phyloP scores from a whole-genome alignment of 805 yeast species.

The Vanderwaltozyma yarrowii region DNA sequence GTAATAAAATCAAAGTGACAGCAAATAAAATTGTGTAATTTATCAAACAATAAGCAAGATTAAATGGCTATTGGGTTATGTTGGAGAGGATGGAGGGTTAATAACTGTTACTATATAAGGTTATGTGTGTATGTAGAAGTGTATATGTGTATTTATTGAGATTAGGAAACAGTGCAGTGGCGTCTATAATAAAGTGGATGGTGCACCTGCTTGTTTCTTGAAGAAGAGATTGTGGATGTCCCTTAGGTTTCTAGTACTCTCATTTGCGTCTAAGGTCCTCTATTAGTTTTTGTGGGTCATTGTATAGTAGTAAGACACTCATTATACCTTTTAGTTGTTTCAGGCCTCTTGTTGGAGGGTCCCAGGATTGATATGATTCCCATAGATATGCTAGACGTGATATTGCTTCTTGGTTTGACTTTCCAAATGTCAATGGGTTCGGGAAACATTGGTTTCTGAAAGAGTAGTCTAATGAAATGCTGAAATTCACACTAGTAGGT shows the following conservation, averaged over 20 bases:
- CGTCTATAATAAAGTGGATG: not conserved
- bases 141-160: too few relatives aligned
- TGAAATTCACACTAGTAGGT: constrained; percentile 9
- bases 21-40: too few relatives aligned
- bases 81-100: too few relatives aligned
- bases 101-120: too few relatives aligned
- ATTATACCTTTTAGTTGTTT: constrained; percentile 21
- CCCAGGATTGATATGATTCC: constrained; percentile 23
- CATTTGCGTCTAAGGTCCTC: constrained; percentile 7
- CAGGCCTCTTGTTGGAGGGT: constrained; percentile 27
- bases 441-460: constrained; percentile 7
- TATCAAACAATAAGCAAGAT: too few relatives aligned
- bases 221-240: not conserved
- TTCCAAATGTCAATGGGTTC: constrained; percentile 9
- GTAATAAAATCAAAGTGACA: too few relatives aligned
- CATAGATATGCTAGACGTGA: constrained; percentile 18
- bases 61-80: too few relatives aligned
- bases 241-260: not conserved
- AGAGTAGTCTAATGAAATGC: constrained; percentile 9
- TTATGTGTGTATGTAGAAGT: too few relatives aligned
- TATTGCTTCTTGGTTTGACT: constrained; percentile 16
- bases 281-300: constrained; percentile 14
- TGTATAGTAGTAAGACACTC: constrained; percentile 24
- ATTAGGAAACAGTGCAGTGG: too few relatives aligned
- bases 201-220: too few relatives aligned